These are phyloP conservation scores for Pyronema domesticum DNA, from an alignment of 495 filamentous ascomycete genomes.

Conservation along the genomic window DNA sequence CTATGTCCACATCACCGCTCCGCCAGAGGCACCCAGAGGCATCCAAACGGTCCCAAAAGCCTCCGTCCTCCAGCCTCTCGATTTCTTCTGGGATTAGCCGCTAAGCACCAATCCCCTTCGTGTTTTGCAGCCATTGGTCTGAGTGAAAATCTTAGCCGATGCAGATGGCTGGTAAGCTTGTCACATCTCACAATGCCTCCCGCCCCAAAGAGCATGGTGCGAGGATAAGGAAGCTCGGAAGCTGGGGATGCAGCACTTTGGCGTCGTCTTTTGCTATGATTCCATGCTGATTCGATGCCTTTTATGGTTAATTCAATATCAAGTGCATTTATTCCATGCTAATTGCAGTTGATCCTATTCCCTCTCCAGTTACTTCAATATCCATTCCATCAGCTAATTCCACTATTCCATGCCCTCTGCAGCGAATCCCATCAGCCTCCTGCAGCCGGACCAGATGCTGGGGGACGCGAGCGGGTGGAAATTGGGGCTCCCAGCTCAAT, in stretches of 20 bases:
- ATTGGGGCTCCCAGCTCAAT: too few relatives aligned
- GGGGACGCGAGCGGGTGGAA: too few relatives aligned
- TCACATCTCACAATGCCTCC: neutral
- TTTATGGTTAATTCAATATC: neutral
- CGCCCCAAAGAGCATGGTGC: too few relatives aligned
- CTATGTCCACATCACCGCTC: slow-evolving; percentile 1
- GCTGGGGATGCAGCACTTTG: neutral
- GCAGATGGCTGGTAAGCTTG: neutral
- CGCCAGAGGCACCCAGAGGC: neutral
- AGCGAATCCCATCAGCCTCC: too few relatives aligned
- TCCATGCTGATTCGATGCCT: neutral
- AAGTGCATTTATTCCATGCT: neutral
- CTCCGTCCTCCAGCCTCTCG: neutral
- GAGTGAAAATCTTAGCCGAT: neutral
- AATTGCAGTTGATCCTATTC: too few relatives aligned
- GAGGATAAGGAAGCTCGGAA: too few relatives aligned
- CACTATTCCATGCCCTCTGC: too few relatives aligned
- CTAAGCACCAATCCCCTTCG: neutral
- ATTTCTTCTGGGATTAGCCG: slow-evolving; percentile 1
- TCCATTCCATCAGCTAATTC: too few relatives aligned
- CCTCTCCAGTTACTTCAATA: too few relatives aligned
- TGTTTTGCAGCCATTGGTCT: neutral
- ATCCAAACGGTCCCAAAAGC: too few relatives aligned
- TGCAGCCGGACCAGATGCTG: too few relatives aligned
- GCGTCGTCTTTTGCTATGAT: neutral